These are phyloP conservation scores for Ustilago loliicola DNA, from an alignment of 1,284 basidiomycete genomes.

Conservation along the genomic window DNA sequence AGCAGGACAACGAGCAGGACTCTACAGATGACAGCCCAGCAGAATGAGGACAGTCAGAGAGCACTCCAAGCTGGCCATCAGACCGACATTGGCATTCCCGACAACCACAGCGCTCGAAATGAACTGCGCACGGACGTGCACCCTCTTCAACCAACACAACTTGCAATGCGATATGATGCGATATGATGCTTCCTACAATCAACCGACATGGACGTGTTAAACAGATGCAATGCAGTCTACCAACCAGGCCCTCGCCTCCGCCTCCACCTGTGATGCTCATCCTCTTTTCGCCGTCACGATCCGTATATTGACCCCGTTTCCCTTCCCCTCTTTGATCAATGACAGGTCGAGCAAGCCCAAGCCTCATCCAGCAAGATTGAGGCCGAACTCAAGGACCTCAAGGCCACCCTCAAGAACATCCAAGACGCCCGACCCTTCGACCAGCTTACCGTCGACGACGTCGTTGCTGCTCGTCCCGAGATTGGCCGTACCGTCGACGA, in stretches of 20 bases:
- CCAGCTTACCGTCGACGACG: slow-evolving; percentile 92
- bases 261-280: no score
- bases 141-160: not conserved
- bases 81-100: not conserved
- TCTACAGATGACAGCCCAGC: no score
- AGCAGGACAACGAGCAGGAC: no score
- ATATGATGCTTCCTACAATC: not conserved
- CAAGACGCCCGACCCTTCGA: slow-evolving; percentile 97
- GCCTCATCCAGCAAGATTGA: slow-evolving; percentile 93
- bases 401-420: slow-evolving; percentile 95
- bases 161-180: slow-evolving; percentile 4
- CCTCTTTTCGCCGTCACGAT: not conserved
- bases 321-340: slow-evolving; percentile 1
- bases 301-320: slow-evolving; percentile 22
- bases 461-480: slow-evolving; percentile 91
- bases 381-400: slow-evolving; percentile 89
- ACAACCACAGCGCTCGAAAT: not conserved
- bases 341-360: slow-evolving; percentile 88
- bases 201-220: no score
- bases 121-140: not conserved
- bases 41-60: no score
- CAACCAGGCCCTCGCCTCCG: not conserved
- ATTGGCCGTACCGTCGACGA: slow-evolving; percentile 92
- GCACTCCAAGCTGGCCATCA: no score
- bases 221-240: not conserved